Base-by-base conservation (phyloP, 2,329 filamentous ascomycete genomes). In the Knoxdaviesia capensis region DNA sequence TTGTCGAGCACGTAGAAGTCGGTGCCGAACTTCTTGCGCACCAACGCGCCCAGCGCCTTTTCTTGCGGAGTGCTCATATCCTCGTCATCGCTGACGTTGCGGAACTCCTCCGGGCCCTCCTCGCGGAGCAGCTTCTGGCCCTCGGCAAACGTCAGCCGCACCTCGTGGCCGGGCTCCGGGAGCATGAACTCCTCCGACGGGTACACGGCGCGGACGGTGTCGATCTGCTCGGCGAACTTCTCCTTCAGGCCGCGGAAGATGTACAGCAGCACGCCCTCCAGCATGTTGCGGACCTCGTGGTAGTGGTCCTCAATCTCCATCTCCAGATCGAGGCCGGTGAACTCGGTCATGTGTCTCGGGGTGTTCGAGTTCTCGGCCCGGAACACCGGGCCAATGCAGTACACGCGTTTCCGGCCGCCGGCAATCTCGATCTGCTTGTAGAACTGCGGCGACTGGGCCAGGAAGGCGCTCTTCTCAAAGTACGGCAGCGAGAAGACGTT, bases 1-100 rank as follows among this genome's bases (percentile, higher is more conserved):
- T 96, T 90, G 67, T 96, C 88, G 47, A 98, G 72, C 28, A 92
- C 79, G 64, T 94, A 96, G 65, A 96, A 96, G 64, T 98, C 90
- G 46, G 86, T 90, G 56, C 80, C 74, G 69, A 80, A 94, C 63
- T 94, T 94, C 52, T 83, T 71, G 44, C 83, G 79, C 49, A 96
- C 75, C 39, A 96, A 69, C 30, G 76, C 77, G 44, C 90, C 90
- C 6, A 96, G 77, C n/a, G 80, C 82, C 62, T 87, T 87, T 59
- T 90, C 83, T 54, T 88, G 79, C 0, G 82, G 77, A 0, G 82
- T 90, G 54, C 63, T 72, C 66, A 88, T 77, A 53, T 90, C 83
- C 54, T 88, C 82, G 47, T 80, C 75, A 55, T 88, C 81, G 34
- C 63, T 64, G 33, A 87, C 76, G 51, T 86, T 73, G 49, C 60